Percentiles rank a stretch among this genome's conserved stretches.
phyloP scores from a whole-genome alignment of 2,329 filamentous ascomycete species.

The Paracamarosporium sp. region DNA sequence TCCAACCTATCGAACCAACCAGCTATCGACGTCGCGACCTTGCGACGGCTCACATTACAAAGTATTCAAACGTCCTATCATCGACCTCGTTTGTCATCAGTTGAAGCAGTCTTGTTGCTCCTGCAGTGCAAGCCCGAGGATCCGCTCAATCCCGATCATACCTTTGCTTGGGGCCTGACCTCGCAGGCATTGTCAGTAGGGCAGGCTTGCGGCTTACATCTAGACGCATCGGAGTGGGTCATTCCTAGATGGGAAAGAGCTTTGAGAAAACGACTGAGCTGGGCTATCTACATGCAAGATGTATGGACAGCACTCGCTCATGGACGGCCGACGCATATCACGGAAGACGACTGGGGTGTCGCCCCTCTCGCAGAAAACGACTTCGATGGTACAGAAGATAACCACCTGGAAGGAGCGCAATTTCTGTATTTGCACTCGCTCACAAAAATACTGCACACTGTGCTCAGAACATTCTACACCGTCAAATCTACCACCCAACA shows the following conservation, averaged over 20 bases:
- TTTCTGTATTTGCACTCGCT: background rate
- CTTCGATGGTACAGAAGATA: background rate
- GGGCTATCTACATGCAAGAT: constrained; percentile 8
- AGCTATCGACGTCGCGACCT: background rate
- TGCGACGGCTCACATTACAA: background rate
- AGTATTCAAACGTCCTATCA: background rate
- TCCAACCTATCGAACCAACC: background rate
- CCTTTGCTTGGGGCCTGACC: background rate
- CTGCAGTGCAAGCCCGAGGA: constrained; percentile 5
- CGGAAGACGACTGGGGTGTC: constrained; percentile 2
- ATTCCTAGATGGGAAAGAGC: constrained; percentile 6
- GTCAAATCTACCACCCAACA: background rate
- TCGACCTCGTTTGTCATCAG: background rate
- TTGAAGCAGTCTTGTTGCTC: constrained; percentile 2
- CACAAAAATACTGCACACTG: background rate
- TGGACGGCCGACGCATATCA: constrained; percentile 5
- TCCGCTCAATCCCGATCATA: background rate
- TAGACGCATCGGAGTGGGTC: background rate
- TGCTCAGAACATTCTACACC: background rate
- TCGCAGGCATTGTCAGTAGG: background rate
- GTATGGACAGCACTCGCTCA: constrained; percentile 1
- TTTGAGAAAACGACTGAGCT: constrained; percentile 3
- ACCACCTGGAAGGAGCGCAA: background rate
- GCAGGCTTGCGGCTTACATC: background rate
- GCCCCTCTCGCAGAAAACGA: background rate